phyloP scores from a whole-genome alignment of 1,284 basidiomycete species.

The Cryptococcus deneoformans region DNA sequence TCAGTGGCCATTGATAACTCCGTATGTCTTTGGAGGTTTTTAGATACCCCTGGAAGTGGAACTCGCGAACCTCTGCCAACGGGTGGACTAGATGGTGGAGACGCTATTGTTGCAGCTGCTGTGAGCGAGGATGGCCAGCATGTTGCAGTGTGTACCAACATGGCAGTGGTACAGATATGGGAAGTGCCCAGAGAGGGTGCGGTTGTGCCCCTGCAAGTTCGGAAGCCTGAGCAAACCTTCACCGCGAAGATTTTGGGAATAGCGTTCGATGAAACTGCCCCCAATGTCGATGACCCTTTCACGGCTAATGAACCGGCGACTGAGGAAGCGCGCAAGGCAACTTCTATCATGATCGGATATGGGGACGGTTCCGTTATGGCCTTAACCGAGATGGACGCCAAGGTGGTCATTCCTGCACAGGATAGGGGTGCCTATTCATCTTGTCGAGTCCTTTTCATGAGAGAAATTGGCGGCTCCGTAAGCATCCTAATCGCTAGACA shows the following conservation, averaged over 20 bases:
- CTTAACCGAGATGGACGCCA: neutral
- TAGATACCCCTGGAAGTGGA: slow-evolving; percentile 21
- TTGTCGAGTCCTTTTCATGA: slow-evolving; percentile 1
- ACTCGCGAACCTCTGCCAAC: slow-evolving; percentile 23
- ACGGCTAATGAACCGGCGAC: neutral
- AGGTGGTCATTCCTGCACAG: neutral
- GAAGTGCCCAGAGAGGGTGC: slow-evolving; percentile 14
- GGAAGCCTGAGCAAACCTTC: neutral
- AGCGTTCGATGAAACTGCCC: slow-evolving; percentile 8
- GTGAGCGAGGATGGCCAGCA: slow-evolving; percentile 15
- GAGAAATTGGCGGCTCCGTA: neutral
- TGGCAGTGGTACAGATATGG: slow-evolving; percentile 21
- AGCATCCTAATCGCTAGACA: slow-evolving; percentile 1
- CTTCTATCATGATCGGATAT: slow-evolving; percentile 6
- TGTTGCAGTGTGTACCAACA: slow-evolving; percentile 10
- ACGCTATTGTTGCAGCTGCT: slow-evolving; percentile 23
- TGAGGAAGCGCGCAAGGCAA: neutral
- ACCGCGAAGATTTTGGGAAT: slow-evolving; percentile 3
- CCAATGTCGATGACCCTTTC: slow-evolving; percentile 5
- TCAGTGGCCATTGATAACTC: slow-evolving; percentile 71
- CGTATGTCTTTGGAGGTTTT: slow-evolving; percentile 41
- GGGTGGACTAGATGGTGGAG: slow-evolving; percentile 8
- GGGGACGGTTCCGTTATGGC: slow-evolving; percentile 5
- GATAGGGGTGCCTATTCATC: neutral
- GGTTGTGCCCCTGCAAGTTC: neutral